A percentile compares a stretch with the other conserved stretches of the same genome.
phyloP scores from a whole-genome alignment of 1,284 basidiomycete genomes.

The Malassezia sympodialis region DNA sequence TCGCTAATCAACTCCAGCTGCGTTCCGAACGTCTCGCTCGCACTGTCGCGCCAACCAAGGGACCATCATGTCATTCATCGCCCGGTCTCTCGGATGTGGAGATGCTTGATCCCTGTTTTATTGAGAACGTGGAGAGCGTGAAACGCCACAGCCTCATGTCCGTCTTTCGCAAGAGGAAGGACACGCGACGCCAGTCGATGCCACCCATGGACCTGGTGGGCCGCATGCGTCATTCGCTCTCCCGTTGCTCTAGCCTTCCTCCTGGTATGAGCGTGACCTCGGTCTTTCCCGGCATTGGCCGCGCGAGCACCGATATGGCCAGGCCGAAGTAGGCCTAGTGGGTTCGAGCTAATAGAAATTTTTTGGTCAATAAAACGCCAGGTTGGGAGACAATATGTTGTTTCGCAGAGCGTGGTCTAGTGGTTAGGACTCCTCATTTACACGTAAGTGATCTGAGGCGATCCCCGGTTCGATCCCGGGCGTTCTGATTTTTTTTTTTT shows the following conservation, averaged over 20 bases:
- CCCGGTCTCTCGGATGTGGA: background rate
- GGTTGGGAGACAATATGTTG: background rate
- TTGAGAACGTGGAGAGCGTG: background rate
- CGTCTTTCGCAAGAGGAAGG: background rate
- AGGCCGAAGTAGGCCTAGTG: background rate
- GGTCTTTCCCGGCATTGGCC: background rate
- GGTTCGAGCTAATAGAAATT: background rate
- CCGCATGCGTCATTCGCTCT: background rate
- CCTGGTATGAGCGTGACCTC: background rate
- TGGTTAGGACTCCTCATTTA: conserved; percentile 22
- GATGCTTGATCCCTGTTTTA: background rate
- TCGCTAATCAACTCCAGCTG: background rate
- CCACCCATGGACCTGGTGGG: background rate
- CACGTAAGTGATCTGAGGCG: conserved; percentile 16
- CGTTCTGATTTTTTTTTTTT: conserved; percentile 19
- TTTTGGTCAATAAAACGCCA: background rate
- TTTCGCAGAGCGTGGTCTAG: conserved; percentile 21
- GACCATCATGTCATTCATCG: background rate
- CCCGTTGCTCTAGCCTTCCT: background rate
- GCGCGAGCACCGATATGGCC: background rate
- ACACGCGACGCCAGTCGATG: background rate
- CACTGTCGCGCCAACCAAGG: background rate
- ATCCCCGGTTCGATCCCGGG: conserved; percentile 23
- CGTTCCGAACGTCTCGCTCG: conserved; percentile 3
- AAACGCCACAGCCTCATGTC: background rate